phyloP scores from a whole-genome alignment of 331 rosid species.

The Malus hybrid region DNA sequence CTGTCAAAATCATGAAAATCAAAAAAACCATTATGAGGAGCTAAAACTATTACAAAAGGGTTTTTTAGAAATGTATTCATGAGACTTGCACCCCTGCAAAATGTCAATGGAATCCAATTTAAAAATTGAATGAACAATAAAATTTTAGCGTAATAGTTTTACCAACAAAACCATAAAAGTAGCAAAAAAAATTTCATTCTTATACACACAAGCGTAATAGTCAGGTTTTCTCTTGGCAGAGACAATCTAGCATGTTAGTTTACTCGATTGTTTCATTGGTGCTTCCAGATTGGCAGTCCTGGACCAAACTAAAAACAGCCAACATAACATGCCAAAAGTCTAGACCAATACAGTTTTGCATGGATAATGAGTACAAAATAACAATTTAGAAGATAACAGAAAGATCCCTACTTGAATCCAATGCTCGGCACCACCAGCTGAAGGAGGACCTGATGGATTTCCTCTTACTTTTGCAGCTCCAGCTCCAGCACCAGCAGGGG shows the following conservation, averaged over 20 bases:
- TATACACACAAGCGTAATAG: no score
- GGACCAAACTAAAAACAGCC: background rate
- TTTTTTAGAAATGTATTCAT: background rate
- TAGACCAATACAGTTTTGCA: background rate
- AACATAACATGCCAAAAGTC: background rate
- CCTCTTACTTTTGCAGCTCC: constrained; percentile 63
- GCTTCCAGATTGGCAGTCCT: background rate
- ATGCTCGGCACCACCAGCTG: constrained; percentile 44
- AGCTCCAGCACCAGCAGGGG: constrained; percentile 43
- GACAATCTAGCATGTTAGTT: background rate
- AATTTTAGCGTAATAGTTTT: background rate
- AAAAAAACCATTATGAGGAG: background rate
- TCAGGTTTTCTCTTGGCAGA: background rate
- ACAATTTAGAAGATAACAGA: background rate
- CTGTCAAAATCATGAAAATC: constrained; percentile 28
- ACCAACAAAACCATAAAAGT: background rate
- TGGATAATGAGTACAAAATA: background rate
- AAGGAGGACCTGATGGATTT: constrained; percentile 44
- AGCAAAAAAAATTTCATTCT: no score
- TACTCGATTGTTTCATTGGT: background rate
- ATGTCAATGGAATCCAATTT: background rate
- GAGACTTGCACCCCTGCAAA: background rate
- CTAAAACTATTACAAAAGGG: background rate
- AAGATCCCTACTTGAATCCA: constrained; percentile 66
- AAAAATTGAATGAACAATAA: background rate